phyloP scores from a whole-genome alignment of 2,329 filamentous ascomycete genomes.

The Hirsutella thompsonii region DNA sequence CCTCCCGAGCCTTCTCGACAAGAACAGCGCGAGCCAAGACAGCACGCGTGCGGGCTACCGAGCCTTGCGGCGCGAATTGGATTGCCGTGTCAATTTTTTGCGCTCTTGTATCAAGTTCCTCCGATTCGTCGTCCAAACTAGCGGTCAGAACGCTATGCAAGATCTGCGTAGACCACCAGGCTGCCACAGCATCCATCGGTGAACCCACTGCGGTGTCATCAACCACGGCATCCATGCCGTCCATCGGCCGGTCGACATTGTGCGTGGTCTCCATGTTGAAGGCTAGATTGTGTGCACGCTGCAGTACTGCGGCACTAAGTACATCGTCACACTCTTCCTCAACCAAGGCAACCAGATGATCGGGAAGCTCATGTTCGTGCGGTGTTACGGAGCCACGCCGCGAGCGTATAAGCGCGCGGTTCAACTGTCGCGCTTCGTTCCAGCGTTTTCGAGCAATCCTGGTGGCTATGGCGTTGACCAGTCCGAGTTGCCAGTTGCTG shows the following conservation, averaged over 20 bases:
- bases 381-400: slow-evolving; percentile 27
- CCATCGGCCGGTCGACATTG: slow-evolving; percentile 48
- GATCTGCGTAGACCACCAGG: slow-evolving; percentile 73
- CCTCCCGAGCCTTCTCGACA: slow-evolving; percentile 37
- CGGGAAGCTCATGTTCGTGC: slow-evolving; percentile 51
- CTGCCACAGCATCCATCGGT: slow-evolving; percentile 78
- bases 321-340: slow-evolving; percentile 74
- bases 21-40: slow-evolving; percentile 47
- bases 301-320: slow-evolving; percentile 62
- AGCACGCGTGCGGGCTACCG: slow-evolving; percentile 51
- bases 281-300: slow-evolving; percentile 78
- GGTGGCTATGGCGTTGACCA: slow-evolving; percentile 57
- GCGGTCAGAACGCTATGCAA: slow-evolving; percentile 57
- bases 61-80: slow-evolving; percentile 64
- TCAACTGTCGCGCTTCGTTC: slow-evolving; percentile 63
- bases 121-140: slow-evolving; percentile 41
- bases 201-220: slow-evolving; percentile 77
- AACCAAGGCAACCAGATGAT: slow-evolving; percentile 63
- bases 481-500: slow-evolving; percentile 47
- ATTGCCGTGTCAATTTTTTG: slow-evolving; percentile 55
- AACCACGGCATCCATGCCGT: slow-evolving; percentile 70
- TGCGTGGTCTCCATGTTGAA: slow-evolving; percentile 71
- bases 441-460: slow-evolving; percentile 66
- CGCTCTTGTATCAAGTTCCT: slow-evolving; percentile 6
- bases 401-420: slow-evolving; percentile 30